phyloP scores from a whole-genome alignment of 805 yeast species.

The Myxozyma geophila region DNA sequence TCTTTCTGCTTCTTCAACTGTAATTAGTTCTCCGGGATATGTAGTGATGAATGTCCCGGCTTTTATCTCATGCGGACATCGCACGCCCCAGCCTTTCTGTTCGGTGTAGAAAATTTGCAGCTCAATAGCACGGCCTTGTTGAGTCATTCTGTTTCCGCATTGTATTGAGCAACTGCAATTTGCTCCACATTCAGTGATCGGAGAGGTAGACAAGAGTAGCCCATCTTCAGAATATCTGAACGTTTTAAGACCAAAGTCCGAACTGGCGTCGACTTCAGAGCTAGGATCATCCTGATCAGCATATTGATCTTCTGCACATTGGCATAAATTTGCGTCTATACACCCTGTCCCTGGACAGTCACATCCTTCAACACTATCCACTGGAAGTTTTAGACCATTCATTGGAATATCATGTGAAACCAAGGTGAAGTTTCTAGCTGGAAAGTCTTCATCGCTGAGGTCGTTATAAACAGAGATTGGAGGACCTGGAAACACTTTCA shows the following conservation, averaged over 20 bases:
- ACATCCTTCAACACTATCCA: conserved; percentile 1
- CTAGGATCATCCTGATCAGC: conserved; percentile 13
- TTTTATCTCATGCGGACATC: conserved; percentile 21
- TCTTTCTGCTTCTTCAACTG: conserved; percentile 25
- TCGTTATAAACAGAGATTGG: conserved; percentile 11
- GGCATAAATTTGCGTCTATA: conserved; percentile 1
- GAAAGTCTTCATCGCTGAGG: conserved; percentile 7
- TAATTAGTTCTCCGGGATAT: conserved; percentile 31
- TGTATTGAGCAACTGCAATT: conserved; percentile 19
- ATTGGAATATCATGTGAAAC: conserved; percentile 1
- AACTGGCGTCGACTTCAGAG: not conserved
- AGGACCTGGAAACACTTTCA: conserved; percentile 13
- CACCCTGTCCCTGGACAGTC: conserved; percentile 11
- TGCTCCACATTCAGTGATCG: conserved; percentile 27
- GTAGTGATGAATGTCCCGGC: conserved; percentile 30
- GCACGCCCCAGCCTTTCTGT: conserved; percentile 35
- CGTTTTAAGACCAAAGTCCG: not conserved
- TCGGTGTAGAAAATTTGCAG: conserved; percentile 27
- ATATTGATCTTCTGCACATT: not conserved
- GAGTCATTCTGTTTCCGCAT: conserved; percentile 30
- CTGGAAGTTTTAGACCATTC: not conserved
- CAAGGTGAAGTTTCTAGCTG: not conserved
- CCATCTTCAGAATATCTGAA: conserved; percentile 20
- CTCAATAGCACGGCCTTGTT: conserved; percentile 26
- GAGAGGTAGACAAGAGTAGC: conserved; percentile 14